Base-by-base conservation (phyloP, 495 filamentous ascomycete genomes). In the Cryomyces minteri region DNA sequence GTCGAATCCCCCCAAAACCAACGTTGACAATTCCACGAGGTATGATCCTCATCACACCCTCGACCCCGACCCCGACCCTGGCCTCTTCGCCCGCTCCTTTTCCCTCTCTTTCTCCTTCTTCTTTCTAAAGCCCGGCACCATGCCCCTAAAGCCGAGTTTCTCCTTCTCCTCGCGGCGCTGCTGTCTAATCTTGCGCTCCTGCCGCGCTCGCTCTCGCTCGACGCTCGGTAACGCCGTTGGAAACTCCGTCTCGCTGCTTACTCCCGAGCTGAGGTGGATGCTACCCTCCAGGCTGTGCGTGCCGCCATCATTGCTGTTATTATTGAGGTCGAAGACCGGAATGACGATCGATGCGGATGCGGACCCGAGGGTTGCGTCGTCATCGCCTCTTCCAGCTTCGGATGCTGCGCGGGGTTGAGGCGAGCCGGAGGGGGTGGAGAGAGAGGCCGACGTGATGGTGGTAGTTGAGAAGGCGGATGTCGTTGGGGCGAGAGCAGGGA, bases 91-190 rank as follows among this genome's bases (percentile, higher is more conserved):
- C 45, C 40, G 25, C 45, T 31, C 53, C 32, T 49, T 46, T 36
- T 39, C 48, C 39, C 53, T 48, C 11, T 55, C 49, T 42, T 54
- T 61, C 8, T 46, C 54, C 43, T 60, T 64, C 43, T 62, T 62
- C 44, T 46, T 46, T 54, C 50, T 62, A 29, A 64, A 56, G 4
- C 58, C 55, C 8, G 9, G n/a, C 40, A 41, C 40, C 40, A 41
- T 25, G 18, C n/a, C 34, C 31, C 10, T 46, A 0, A 31, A 9
- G 31, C 30, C 43, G 14, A 25, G 6, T 14, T 43, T 43, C 14
- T 45, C 43, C 31, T 39, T 34, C 31, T 46, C 48, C 9, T 9
- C 34, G 2, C 9, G 34, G 34, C 9, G 34, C 9, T 9, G 9
- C 9, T 54, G 51, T 14, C 51, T 30, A 4, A 47, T 31, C 18